Evolutionary conservation across 1,139 yeast genomes (phyloP).

Genomic region (Saccharomycopsis phalli): DNA sequence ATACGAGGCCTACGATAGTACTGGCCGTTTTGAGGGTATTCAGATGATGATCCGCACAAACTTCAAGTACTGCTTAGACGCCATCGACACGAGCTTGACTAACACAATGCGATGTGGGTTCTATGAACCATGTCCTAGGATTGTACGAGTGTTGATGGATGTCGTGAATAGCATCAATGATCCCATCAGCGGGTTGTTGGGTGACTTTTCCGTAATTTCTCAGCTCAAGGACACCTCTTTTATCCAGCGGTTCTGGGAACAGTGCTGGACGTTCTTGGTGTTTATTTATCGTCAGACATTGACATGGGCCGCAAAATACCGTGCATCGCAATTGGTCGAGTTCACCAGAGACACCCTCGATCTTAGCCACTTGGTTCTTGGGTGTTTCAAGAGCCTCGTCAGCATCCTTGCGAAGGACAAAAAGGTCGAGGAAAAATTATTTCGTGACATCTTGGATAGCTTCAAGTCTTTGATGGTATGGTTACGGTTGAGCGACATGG

Average conservation of each 20-base stretch:
- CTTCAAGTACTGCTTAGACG: slow-evolving; percentile 36
- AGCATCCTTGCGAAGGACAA: slow-evolving; percentile 18
- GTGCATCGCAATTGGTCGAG: slow-evolving; percentile 52
- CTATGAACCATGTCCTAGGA: slow-evolving; percentile 70
- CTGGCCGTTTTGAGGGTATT: slow-evolving; percentile 64
- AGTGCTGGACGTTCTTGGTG: slow-evolving; percentile 62
- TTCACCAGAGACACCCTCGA: slow-evolving; percentile 85
- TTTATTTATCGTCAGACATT: slow-evolving; percentile 63
- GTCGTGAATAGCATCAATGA: slow-evolving; percentile 54
- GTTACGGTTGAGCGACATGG: slow-evolving; percentile 73
- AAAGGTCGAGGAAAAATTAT: slow-evolving; percentile 22
- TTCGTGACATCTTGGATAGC: slow-evolving; percentile 34
- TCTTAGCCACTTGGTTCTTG: slow-evolving; percentile 58
- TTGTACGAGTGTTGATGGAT: slow-evolving; percentile 69
- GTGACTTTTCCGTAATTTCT: slow-evolving; percentile 22
- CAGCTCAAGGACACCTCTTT: slow-evolving; percentile 21
- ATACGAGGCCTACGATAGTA: slow-evolving; percentile 72
- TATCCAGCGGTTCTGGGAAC: slow-evolving; percentile 48
- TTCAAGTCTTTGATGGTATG: slow-evolving; percentile 62
- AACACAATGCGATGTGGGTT: slow-evolving; percentile 41
- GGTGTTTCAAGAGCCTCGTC: slow-evolving; percentile 50
- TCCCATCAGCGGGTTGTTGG: slow-evolving; percentile 51
- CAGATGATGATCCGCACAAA: slow-evolving; percentile 41
- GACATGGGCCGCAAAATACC: slow-evolving; percentile 62
- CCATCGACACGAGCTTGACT: slow-evolving; percentile 40